A percentile compares a stretch with the other conserved stretches of the same genome.
phyloP scores from a whole-genome alignment of 371 early-diverging fungal genomes.

The Batkoa obscura region DNA sequence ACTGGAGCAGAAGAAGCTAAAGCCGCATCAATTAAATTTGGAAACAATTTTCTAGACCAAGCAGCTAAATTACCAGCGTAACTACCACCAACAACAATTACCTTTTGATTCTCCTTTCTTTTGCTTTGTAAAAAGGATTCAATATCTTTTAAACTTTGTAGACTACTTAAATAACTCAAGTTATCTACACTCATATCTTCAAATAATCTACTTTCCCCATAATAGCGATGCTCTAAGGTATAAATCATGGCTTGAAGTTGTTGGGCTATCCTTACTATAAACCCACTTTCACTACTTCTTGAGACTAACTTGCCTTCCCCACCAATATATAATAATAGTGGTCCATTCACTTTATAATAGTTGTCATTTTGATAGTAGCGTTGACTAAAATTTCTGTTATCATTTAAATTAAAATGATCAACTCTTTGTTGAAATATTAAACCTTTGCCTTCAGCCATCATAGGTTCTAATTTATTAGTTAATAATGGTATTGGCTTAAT shows the following conservation, averaged over 20 bases:
- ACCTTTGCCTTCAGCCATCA: too few species aligned
- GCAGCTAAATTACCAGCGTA: constrained; percentile 52
- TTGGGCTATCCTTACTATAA: constrained; percentile 19
- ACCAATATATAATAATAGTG: constrained; percentile 16
- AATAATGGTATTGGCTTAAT: too few species aligned
- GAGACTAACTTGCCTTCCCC: constrained; percentile 13
- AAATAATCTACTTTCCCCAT: constrained; percentile 35
- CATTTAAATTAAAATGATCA: too few species aligned
- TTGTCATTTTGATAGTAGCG: constrained; percentile 35
- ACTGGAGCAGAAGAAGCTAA: constrained; percentile 54
- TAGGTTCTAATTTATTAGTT: too few species aligned
- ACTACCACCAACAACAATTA: constrained; percentile 47
- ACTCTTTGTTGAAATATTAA: too few species aligned
- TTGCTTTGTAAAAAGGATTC: constrained; percentile 26
- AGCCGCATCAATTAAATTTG: constrained; percentile 39
- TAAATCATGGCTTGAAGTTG: constrained; percentile 37
- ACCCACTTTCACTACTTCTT: constrained; percentile 15
- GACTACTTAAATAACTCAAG: constrained; percentile 25
- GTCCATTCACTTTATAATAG: constrained; percentile 40
- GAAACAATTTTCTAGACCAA: constrained; percentile 44
- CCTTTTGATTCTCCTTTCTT: constrained; percentile 19
- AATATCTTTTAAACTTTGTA: constrained; percentile 41
- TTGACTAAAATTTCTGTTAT: constrained; percentile 23
- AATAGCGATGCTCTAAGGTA: constrained; percentile 54
- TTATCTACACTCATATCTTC: constrained; percentile 8